A percentile compares a stretch with the other conserved stretches of the same genome.
Evolutionary conservation across 768 basidiomycete genomes (phyloP).

Genomic region (Russula sp.): DNA sequence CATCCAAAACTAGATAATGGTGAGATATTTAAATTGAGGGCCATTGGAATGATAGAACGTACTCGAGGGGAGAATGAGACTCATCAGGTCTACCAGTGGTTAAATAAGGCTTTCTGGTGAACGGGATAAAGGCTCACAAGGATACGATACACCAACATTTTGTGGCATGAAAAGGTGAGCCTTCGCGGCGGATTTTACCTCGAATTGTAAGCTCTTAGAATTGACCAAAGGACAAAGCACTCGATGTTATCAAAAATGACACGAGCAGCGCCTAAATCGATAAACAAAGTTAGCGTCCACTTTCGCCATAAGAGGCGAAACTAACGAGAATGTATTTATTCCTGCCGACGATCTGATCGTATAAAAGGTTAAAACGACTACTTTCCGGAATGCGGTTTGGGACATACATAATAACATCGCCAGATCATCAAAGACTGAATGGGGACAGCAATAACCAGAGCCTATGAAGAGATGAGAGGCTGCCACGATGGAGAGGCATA

Average conservation of each 20-base stretch:
- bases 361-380: neutral
- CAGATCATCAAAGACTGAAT: conserved; percentile 20
- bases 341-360: conserved; percentile 4
- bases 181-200: no score
- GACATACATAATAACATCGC: conserved; percentile 24
- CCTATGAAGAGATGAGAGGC: conserved; percentile 7
- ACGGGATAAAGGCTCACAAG: conserved; percentile 12
- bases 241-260: conserved; percentile 8
- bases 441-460: conserved; percentile 4
- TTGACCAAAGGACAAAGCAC: conserved; percentile 1
- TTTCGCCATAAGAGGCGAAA: neutral
- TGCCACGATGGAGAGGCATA: neutral
- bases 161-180: neutral
- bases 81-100: neutral
- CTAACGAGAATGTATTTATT: conserved; percentile 12
- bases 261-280: conserved; percentile 10
- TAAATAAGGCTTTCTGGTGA: neutral
- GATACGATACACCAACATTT: neutral
- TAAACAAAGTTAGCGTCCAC: neutral
- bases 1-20: conserved; percentile 16
- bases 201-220: neutral
- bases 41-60: neutral
- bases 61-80: conserved; percentile 21
- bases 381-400: neutral
- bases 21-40: neutral